A percentile compares a stretch with the other conserved stretches of the same genome.
These are phyloP conservation scores for Plasmodium reichenowi DNA, from an alignment of 169 alveolate genomes.

Conservation along the genomic window DNA sequence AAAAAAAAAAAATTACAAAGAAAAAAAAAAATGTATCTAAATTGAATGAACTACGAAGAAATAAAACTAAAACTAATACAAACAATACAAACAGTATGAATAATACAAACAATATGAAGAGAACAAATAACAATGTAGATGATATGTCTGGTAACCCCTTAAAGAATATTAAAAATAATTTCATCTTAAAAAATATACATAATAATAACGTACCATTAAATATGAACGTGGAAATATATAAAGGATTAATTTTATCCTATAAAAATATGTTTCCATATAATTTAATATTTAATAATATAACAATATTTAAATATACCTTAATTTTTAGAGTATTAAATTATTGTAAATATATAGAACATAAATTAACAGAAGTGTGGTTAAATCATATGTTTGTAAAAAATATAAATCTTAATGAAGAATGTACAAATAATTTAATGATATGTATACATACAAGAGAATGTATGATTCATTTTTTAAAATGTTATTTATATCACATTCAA, in stretches of 20 bases:
- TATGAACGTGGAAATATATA: slow-evolving; percentile 65
- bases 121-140: neutral
- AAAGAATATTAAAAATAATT: neutral
- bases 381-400: slow-evolving; percentile 81
- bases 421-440: slow-evolving; percentile 78
- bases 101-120: neutral
- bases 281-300: slow-evolving; percentile 75
- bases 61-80: neutral
- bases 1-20: no score
- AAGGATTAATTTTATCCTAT: slow-evolving; percentile 48
- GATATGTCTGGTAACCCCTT: neutral
- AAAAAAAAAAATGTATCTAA: no score
- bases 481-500: slow-evolving; percentile 71
- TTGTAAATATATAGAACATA: slow-evolving; percentile 80
- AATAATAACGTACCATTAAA: slow-evolving; percentile 19
- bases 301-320: slow-evolving; percentile 78
- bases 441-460: slow-evolving; percentile 79
- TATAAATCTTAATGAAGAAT: slow-evolving; percentile 77
- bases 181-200: neutral
- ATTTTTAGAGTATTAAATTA: slow-evolving; percentile 78
- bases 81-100: neutral
- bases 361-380: slow-evolving; percentile 78
- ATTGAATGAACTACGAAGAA: neutral
- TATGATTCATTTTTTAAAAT: slow-evolving; percentile 80
- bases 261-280: slow-evolving; percentile 77